Percentiles rank a stretch among this genome's conserved stretches.
phyloP scores from a whole-genome alignment of 169 alveolate genomes.

The Plasmodium blacklocki region DNA sequence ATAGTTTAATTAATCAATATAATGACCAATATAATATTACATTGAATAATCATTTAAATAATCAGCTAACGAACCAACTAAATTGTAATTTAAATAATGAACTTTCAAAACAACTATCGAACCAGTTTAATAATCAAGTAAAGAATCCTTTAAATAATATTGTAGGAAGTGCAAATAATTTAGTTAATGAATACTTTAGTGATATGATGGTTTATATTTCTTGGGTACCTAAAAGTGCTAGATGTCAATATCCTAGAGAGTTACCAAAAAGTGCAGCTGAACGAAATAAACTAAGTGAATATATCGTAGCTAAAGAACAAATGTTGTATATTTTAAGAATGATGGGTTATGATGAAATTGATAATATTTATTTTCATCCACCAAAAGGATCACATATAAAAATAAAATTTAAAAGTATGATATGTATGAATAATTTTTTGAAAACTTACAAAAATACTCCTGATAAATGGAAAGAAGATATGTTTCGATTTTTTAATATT shows the following conservation, averaged over 20 bases:
- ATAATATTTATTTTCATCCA: constrained; percentile 70
- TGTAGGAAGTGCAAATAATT: background rate
- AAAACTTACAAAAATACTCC: constrained; percentile 68
- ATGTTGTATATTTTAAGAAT: constrained; percentile 53
- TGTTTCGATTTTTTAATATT: constrained; percentile 69
- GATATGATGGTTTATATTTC: constrained; percentile 77
- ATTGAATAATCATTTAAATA: too few relatives aligned
- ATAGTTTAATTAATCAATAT: too few relatives aligned
- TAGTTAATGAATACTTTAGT: constrained; percentile 59
- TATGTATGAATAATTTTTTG: constrained; percentile 59
- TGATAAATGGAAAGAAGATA: constrained; percentile 77
- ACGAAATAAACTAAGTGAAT: constrained; percentile 71
- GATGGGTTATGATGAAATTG: constrained; percentile 73
- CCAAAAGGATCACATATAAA: constrained; percentile 77
- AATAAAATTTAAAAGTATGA: constrained; percentile 53
- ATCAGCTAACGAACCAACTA: too few relatives aligned
- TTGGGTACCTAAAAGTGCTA: constrained; percentile 78
- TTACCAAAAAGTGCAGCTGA: constrained; percentile 73
- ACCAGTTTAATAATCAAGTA: too few relatives aligned
- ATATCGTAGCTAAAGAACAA: constrained; percentile 72
- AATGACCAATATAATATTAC: too few relatives aligned
- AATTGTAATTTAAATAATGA: too few relatives aligned
- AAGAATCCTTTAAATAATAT: constrained; percentile 9
- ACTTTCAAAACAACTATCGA: too few relatives aligned
- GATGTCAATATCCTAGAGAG: constrained; percentile 71